These are phyloP conservation scores for Marasmius tenuissimus DNA, from an alignment of 1,284 basidiomycete species.

Conservation along the genomic window DNA sequence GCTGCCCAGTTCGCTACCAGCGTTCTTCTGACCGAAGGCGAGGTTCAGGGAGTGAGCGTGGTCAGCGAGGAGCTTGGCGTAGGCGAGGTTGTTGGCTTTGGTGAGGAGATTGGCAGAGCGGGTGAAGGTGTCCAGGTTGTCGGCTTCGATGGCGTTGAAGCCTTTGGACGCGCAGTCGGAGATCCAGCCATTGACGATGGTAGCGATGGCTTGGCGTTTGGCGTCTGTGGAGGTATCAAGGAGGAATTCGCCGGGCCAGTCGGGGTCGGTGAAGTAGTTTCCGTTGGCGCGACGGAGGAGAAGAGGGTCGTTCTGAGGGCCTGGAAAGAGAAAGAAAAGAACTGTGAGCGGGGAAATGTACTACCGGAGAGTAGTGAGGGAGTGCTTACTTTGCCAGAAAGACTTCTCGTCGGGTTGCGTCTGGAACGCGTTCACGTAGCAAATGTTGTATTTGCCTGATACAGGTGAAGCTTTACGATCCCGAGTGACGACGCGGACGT, in stretches of 20 bases:
- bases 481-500: constrained; percentile 10
- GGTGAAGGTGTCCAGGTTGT: constrained; percentile 16
- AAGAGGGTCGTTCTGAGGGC: neutral
- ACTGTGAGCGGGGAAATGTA: neutral
- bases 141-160: constrained; percentile 15
- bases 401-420: constrained; percentile 6
- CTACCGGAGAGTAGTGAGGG: neutral
- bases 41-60: constrained; percentile 10
- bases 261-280: constrained; percentile 9
- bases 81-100: constrained; percentile 7
- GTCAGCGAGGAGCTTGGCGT: constrained; percentile 10
- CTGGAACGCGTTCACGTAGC: constrained; percentile 17
- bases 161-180: constrained; percentile 10
- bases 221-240: constrained; percentile 13
- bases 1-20: constrained; percentile 1
- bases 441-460: constrained; percentile 14
- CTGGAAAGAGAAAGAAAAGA: neutral
- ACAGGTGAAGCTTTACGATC: constrained; percentile 8
- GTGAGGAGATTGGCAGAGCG: constrained; percentile 10
- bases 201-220: constrained; percentile 8
- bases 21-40: constrained; percentile 15
- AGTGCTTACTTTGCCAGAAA: constrained; percentile 2
- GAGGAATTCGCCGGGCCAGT: constrained; percentile 14
- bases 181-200: constrained; percentile 11
- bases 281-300: constrained; percentile 7